phyloP scores from a whole-genome alignment of 768 basidiomycete species.

The Auriscalpium orientale region DNA sequence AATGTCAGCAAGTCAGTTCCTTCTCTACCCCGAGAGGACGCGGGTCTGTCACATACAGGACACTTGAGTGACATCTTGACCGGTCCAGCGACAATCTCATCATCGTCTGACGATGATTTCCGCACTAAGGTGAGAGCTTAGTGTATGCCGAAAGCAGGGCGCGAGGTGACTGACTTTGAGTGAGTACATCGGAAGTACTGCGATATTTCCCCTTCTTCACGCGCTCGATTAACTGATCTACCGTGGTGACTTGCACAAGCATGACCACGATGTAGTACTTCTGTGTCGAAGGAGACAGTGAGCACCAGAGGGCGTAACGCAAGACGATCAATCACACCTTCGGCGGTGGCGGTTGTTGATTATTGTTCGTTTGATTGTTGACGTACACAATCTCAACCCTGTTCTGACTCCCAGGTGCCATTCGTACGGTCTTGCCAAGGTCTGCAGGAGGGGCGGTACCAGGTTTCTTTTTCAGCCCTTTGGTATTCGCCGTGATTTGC shows the following conservation, averaged over 20 bases:
- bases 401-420: constrained; percentile 45
- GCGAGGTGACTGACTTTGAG: constrained; percentile 47
- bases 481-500: constrained; percentile 66
- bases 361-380: constrained; percentile 46
- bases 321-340: constrained; percentile 40
- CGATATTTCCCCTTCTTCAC: constrained; percentile 62
- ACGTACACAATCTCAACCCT: constrained; percentile 85
- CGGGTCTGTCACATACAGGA: constrained; percentile 53
- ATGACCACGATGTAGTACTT: constrained; percentile 83
- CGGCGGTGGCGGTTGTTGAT: constrained; percentile 54
- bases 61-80: constrained; percentile 90
- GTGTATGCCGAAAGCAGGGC: neutral
- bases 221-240: constrained; percentile 61
- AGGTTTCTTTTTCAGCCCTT: constrained; percentile 92
- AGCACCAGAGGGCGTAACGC: too few species aligned
- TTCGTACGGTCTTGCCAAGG: constrained; percentile 34
- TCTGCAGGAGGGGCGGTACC: constrained; percentile 92
- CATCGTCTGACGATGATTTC: constrained; percentile 48
- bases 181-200: constrained; percentile 54
- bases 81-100: constrained; percentile 86
- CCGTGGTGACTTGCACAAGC: constrained; percentile 71
- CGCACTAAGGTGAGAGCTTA: constrained; percentile 39
- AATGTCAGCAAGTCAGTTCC: constrained; percentile 1
- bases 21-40: neutral
- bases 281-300: constrained; percentile 30